Conservation (phyloP, 2,329 filamentous ascomycete species). For the Stagonosporopsis cucurbitacearum region DNA sequence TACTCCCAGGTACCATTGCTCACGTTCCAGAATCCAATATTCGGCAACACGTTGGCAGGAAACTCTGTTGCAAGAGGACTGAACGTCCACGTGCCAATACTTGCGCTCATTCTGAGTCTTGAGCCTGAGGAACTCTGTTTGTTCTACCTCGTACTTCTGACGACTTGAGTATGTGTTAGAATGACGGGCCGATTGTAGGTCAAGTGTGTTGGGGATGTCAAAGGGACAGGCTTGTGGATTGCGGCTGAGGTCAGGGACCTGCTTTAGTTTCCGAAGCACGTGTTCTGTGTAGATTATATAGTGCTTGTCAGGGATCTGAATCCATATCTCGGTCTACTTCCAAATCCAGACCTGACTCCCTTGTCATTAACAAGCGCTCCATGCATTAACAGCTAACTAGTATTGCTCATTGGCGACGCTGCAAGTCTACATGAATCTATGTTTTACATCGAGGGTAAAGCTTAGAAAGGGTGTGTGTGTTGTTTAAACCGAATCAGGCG, state of each 20-base stretch:
- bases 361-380: background rate
- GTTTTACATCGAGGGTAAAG: background rate
- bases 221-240: background rate
- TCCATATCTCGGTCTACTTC: background rate
- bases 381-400: background rate
- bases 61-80: conserved; percentile 34
- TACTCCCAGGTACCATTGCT: conserved; percentile 45
- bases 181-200: background rate
- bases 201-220: no score
- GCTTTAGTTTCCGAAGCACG: conserved; percentile 4
- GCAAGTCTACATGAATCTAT: background rate
- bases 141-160: no score
- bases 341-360: background rate
- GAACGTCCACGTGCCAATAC: conserved; percentile 40
- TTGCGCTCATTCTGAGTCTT: conserved; percentile 18
- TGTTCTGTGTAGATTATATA: background rate
- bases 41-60: conserved; percentile 35
- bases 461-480: background rate
- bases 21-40: conserved; percentile 39
- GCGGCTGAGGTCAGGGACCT: background rate
- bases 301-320: background rate
- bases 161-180: background rate
- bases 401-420: background rate
- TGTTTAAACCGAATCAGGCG: no score
- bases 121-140: background rate